A percentile compares a stretch with the other conserved stretches of the same genome.
Evolutionary conservation across 2,329 filamentous ascomycete species (phyloP).

Genomic region (Botrytis galanthina): DNA sequence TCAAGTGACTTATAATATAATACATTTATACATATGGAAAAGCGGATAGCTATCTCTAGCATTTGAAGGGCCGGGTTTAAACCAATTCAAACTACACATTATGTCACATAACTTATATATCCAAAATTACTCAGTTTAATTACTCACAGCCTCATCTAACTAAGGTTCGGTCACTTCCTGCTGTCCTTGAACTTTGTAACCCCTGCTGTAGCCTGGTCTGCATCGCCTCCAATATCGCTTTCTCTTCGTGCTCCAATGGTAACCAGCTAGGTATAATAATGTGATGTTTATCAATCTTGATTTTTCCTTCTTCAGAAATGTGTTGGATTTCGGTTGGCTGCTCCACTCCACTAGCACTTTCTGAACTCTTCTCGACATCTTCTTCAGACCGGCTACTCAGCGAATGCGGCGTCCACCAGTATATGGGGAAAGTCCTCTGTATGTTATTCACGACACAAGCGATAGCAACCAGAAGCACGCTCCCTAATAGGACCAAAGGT

Average conservation of each 20-base stretch:
- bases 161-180: slow-evolving; percentile 14
- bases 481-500: slow-evolving; percentile 60
- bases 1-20: background rate
- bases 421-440: slow-evolving; percentile 60
- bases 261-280: slow-evolving; percentile 30
- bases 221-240: slow-evolving; percentile 27
- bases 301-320: slow-evolving; percentile 2
- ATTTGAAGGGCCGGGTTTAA: background rate
- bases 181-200: slow-evolving; percentile 6
- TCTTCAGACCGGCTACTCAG: slow-evolving; percentile 1
- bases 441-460: slow-evolving; percentile 69
- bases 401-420: slow-evolving; percentile 49
- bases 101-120: background rate
- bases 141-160: slow-evolving; percentile 12
- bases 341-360: background rate
- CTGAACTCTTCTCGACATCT: slow-evolving; percentile 9
- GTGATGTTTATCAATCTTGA: slow-evolving; percentile 23
- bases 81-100: background rate
- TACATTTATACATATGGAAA: background rate
- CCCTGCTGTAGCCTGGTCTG: slow-evolving; percentile 23
- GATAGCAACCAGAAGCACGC: slow-evolving; percentile 57
- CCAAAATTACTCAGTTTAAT: background rate
- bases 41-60: background rate
- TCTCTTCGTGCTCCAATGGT: slow-evolving; percentile 29
- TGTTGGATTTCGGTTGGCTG: background rate